Base-by-base conservation (phyloP, 108 stramenopile genomes). In the Phaeodactylum tricornutum region DNA sequence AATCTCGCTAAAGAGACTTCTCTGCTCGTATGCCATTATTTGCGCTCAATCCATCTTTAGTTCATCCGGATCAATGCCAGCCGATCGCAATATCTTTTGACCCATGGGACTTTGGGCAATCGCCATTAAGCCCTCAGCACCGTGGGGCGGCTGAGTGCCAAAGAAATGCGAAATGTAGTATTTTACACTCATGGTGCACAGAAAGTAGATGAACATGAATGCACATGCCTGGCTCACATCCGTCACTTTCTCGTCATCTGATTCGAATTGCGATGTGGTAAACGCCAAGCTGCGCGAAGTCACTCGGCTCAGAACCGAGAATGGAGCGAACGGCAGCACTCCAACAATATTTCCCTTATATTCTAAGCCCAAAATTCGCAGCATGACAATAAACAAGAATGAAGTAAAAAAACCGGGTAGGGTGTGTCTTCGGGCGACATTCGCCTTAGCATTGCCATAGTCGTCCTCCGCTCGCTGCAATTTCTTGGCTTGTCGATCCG, bases 261-360 rank as follows among this genome's bases (percentile, higher is more conserved):
- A 15, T 29, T 66, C 51, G 31, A 48, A 40, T 41, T 67, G 52
- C 27, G 59, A 49, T n/a, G 63, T 33, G 14, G 42, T 48, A 16
- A 54, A 60, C 6, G 71, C 67, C 30, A 90, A 44, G 33, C 81
- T 77, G 29, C 78, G 61, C 34, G 60, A 47, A n/a, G 87, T 68
- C 12, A 78, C 14, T 0, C 67, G 36, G 31, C 41, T 32, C 6
- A 90, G 11, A 15, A 83, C 40, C n/a, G 38, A 24, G 41, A 62
- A 79, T 2, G 87, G 87, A 11, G 61, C 45, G 64, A 85, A 90
- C 17, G 87, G 87, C 23, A 90, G 50, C 5, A 89, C 38, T 34
- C 71, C 87, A 47, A 79, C 59, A 22, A 76, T 63, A 15, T 74
- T 72, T 15, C 84, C 84, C 12, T 66, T 50, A 53, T 85, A 67